A percentile compares a stretch with the other conserved stretches of the same genome.
Conservation (phyloP, 2,329 filamentous ascomycete genomes). For the Hypoxylon sp. region DNA sequence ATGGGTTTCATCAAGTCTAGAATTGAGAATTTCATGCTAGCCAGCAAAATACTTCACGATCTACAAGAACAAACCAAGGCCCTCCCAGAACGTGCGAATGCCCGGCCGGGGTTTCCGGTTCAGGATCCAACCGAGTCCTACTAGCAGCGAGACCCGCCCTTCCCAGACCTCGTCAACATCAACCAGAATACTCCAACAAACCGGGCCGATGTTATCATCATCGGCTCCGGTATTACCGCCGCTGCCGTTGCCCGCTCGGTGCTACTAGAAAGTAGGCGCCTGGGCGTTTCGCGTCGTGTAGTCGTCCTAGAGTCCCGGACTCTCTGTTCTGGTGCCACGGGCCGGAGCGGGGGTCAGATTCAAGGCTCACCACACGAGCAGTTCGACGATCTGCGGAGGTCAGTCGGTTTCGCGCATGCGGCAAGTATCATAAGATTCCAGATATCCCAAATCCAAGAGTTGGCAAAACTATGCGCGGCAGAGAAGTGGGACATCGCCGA, state of each 20-base stretch:
- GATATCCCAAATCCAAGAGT: slow-evolving; percentile 58
- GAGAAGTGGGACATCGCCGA: slow-evolving; percentile 57
- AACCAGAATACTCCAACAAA: slow-evolving; percentile 56
- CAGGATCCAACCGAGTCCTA: slow-evolving; percentile 61
- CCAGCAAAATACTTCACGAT: slow-evolving; percentile 48
- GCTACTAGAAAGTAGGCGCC: slow-evolving; percentile 42
- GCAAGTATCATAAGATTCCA: slow-evolving; percentile 61
- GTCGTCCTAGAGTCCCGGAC: slow-evolving; percentile 67
- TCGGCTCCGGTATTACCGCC: slow-evolving; percentile 70
- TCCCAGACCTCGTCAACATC: slow-evolving; percentile 58
- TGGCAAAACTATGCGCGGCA: slow-evolving; percentile 58
- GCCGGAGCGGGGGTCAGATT: slow-evolving; percentile 68
- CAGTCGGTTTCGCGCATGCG: slow-evolving; percentile 57
- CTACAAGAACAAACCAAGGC: slow-evolving; percentile 51
- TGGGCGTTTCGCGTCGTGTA: slow-evolving; percentile 46
- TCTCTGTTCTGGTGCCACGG: slow-evolving; percentile 67
- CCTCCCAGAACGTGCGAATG: slow-evolving; percentile 53
- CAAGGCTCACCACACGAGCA: slow-evolving; percentile 62
- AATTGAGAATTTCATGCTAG: slow-evolving; percentile 48
- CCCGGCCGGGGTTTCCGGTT: slow-evolving; percentile 60
- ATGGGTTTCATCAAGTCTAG: slow-evolving; percentile 57
- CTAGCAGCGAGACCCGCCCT: slow-evolving; percentile 63
- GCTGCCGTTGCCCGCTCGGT: slow-evolving; percentile 58
- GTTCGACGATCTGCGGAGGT: slow-evolving; percentile 55
- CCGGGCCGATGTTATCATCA: slow-evolving; percentile 64